These are phyloP conservation scores for Podospora bellae-mahoneyi DNA, from an alignment of 495 filamentous ascomycete genomes.

Conservation along the genomic window DNA sequence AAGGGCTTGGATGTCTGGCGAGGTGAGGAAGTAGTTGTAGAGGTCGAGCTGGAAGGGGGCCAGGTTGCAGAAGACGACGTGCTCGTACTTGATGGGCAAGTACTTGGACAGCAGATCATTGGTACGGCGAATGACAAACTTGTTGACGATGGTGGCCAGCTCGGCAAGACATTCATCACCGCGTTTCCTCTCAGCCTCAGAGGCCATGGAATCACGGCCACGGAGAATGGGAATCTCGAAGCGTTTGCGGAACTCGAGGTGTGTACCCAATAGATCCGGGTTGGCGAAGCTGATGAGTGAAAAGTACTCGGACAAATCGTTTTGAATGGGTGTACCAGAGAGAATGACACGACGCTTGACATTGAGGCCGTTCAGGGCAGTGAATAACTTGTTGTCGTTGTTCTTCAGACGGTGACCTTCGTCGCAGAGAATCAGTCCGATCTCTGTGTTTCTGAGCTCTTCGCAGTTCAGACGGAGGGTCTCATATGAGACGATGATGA, in stretches of 20 bases:
- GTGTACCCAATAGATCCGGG: slow-evolving; percentile 82
- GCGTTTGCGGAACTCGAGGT: slow-evolving; percentile 89
- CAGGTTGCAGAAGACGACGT: slow-evolving; percentile 99
- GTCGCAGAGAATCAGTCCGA: slow-evolving; percentile 94
- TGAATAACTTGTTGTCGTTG: slow-evolving; percentile 91
- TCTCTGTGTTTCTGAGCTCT: slow-evolving; percentile 79
- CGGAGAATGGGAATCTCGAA: slow-evolving; percentile 91
- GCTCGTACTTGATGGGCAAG: slow-evolving; percentile 97
- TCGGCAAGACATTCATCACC: slow-evolving; percentile 83
- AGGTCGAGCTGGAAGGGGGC: slow-evolving; percentile 87
- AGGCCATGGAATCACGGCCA: slow-evolving; percentile 86
- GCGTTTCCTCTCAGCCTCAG: slow-evolving; percentile 74
- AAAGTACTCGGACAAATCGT: slow-evolving; percentile 97
- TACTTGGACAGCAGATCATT: slow-evolving; percentile 99
- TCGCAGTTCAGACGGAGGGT: slow-evolving; percentile 87
- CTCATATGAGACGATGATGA: slow-evolving; percentile 99
- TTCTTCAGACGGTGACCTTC: slow-evolving; percentile 99
- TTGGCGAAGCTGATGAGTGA: slow-evolving; percentile 96
- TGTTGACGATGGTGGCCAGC: slow-evolving; percentile 83
- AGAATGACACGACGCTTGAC: slow-evolving; percentile 91
- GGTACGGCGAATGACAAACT: slow-evolving; percentile 96
- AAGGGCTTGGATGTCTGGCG: slow-evolving; percentile 88
- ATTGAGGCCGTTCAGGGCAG: slow-evolving; percentile 81
- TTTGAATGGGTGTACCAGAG: slow-evolving; percentile 96
- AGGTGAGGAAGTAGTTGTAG: slow-evolving; percentile 95